Conservation (phyloP, 2,329 filamentous ascomycete genomes). For the Aureobasidium sp. region DNA sequence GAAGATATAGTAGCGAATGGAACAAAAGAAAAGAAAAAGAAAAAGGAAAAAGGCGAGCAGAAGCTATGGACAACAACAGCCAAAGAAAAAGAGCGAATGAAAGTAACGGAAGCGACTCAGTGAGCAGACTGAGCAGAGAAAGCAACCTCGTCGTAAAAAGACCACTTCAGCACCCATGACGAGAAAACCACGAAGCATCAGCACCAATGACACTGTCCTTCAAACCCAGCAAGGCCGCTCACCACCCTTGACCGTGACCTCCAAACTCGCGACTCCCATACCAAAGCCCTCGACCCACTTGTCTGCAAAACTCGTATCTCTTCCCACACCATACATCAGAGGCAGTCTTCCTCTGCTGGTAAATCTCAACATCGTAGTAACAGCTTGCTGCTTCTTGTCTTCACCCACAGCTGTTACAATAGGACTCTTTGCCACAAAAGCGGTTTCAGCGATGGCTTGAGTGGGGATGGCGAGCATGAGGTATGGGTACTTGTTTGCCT, state of each 20-base stretch:
- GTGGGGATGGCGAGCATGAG: background rate
- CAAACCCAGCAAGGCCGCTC: background rate
- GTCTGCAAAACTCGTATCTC: background rate
- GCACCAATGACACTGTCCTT: background rate
- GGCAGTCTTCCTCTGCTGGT: background rate
- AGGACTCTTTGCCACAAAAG: background rate
- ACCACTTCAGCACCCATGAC: too few species aligned
- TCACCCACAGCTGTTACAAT: background rate
- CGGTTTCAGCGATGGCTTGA: background rate
- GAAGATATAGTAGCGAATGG: too few species aligned
- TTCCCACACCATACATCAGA: background rate
- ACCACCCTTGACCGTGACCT: background rate
- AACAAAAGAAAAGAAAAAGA: too few species aligned
- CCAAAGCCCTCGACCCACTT: background rate
- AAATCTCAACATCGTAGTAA: background rate
- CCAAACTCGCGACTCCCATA: background rate
- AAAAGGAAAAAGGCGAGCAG: too few species aligned
- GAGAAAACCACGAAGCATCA: too few species aligned
- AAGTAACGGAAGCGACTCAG: too few species aligned
- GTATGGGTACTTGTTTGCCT: background rate
- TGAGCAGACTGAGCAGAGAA: too few species aligned
- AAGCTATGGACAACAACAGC: too few species aligned
- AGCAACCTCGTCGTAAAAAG: too few species aligned
- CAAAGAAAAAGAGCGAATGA: too few species aligned
- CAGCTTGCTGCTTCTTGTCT: background rate